Percentiles rank a stretch among this genome's conserved stretches.
Conservation (phyloP, 1,139 yeast genomes). For the Pichia sp. region DNA sequence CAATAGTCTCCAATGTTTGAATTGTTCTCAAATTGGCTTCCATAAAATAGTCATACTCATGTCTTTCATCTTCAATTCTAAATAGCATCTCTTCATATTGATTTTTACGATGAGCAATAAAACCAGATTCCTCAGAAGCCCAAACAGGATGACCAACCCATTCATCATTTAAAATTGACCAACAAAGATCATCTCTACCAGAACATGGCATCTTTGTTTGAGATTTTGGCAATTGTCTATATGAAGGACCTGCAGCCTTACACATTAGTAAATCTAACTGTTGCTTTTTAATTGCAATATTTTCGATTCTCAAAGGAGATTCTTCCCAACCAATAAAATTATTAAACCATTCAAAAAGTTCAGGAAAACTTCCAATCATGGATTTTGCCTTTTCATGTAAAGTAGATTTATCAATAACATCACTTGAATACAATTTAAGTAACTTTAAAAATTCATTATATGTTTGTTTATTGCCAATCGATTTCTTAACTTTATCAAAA, state of each 20-base stretch:
- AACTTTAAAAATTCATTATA: conserved; percentile 89
- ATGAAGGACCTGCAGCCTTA: conserved; percentile 88
- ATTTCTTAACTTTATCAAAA: conserved; percentile 88
- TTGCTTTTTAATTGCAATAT: conserved; percentile 82
- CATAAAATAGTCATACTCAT: conserved; percentile 92
- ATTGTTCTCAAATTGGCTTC: conserved; percentile 93
- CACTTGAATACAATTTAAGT: conserved; percentile 81
- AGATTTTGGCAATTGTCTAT: conserved; percentile 85
- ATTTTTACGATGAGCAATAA: conserved; percentile 94
- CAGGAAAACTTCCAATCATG: conserved; percentile 75
- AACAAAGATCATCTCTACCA: conserved; percentile 98
- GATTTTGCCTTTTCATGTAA: conserved; percentile 81
- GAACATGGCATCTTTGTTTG: conserved; percentile 98
- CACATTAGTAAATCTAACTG: conserved; percentile 83
- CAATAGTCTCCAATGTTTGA: conserved; percentile 91
- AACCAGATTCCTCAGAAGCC: conserved; percentile 99
- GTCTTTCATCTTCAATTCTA: conserved; percentile 95
- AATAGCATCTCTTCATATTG: conserved; percentile 94
- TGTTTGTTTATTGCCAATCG: conserved; percentile 81
- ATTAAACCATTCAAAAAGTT: conserved; percentile 86
- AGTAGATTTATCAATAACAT: conserved; percentile 76
- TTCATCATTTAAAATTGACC: conserved; percentile 97
- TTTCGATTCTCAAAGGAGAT: conserved; percentile 73
- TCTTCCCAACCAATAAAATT: conserved; percentile 84
- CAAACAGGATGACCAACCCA: conserved; percentile 99